A percentile compares a stretch with the other conserved stretches of the same genome.
These are phyloP conservation scores for Ceratopteris richardii DNA, from an alignment of 75 land plant genomes.

Conservation along the genomic window DNA sequence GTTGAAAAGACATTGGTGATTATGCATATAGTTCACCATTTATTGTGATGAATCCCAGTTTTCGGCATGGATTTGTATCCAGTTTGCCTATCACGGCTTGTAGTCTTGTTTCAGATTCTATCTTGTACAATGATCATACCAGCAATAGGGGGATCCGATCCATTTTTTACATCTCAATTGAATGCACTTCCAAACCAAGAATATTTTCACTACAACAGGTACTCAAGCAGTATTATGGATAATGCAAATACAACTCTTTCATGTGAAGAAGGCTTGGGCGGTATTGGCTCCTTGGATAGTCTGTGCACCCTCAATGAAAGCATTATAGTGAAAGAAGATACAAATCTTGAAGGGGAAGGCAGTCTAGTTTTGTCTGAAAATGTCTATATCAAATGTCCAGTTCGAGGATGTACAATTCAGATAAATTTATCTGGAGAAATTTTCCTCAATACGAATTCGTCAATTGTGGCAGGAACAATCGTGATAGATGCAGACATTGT, in stretches of 20 bases:
- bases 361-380: conserved; percentile 38
- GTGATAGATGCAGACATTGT: conserved; percentile 51
- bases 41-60: not conserved
- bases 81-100: not conserved
- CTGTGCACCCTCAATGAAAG: conserved; percentile 43
- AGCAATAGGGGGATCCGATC: not conserved
- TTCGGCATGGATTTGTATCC: not conserved
- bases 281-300: conserved; percentile 69
- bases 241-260: conserved; percentile 8
- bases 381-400: conserved; percentile 40
- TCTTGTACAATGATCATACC: not conserved
- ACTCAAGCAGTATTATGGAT: not conserved
- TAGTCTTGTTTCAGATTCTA: not conserved
- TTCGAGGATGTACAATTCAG: conserved; percentile 50
- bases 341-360: conserved; percentile 55
- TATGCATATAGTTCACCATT: no score
- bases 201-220: not conserved
- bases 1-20: no score
- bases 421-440: conserved; percentile 59
- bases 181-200: not conserved
- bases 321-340: conserved; percentile 35
- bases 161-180: not conserved
- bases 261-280: conserved; percentile 61
- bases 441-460: conserved; percentile 37
- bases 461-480: conserved; percentile 49